These are phyloP conservation scores for Phytophthora rubi DNA, from an alignment of 352 stramenopile genomes.

Conservation along the genomic window DNA sequence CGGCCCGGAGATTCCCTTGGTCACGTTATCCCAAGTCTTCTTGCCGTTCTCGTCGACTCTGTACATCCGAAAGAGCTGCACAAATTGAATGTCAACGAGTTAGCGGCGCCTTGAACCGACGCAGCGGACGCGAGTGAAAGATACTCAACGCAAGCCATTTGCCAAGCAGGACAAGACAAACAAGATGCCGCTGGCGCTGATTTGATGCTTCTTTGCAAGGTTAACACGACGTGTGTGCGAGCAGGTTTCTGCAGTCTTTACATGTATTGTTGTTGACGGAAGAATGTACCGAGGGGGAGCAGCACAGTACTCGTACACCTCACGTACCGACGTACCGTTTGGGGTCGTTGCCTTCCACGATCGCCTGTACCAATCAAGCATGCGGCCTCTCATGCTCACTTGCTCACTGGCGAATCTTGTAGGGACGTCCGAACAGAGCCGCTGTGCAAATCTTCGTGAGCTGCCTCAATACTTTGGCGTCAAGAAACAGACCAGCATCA, in stretches of 20 bases:
- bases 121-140: slow-evolving; percentile 22
- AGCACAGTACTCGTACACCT: too few relatives aligned
- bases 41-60: slow-evolving; percentile 4
- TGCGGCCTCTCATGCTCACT: background rate
- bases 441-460: slow-evolving; percentile 29
- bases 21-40: slow-evolving; percentile 5
- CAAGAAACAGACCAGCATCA: background rate
- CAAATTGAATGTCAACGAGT: background rate
- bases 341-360: too few relatives aligned
- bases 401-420: background rate
- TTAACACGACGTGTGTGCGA: slow-evolving; percentile 8
- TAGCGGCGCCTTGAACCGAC: slow-evolving; percentile 21
- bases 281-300: background rate
- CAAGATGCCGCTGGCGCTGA: slow-evolving; percentile 60
- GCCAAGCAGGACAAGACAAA: background rate
- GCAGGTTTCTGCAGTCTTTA: slow-evolving; percentile 9
- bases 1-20: background rate
- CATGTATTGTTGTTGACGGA: background rate
- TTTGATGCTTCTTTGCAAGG: slow-evolving; percentile 1
- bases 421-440: slow-evolving; percentile 10
- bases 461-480: slow-evolving; percentile 16
- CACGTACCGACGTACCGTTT: too few relatives aligned
- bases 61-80: slow-evolving; percentile 20
- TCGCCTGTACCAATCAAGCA: background rate
- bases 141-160: slow-evolving; percentile 9